A percentile compares a stretch with the other conserved stretches of the same genome.
phyloP scores from a whole-genome alignment of 306 rosid species.

The Oemleria cerasiformis region DNA sequence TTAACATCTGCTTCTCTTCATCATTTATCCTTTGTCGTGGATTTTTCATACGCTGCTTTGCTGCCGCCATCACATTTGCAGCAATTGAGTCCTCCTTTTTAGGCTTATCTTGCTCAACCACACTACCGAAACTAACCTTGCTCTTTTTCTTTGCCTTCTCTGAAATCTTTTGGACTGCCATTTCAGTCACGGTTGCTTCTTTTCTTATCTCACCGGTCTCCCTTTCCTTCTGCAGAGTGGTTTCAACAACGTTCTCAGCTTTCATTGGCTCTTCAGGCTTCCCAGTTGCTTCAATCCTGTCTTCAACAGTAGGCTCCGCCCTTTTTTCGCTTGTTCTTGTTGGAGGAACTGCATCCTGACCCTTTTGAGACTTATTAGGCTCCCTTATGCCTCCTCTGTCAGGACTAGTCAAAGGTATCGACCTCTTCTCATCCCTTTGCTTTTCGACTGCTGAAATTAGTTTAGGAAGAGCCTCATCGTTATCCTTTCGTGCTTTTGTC shows the following conservation, averaged over 20 bases:
- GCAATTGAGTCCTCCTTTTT: conserved; percentile 7
- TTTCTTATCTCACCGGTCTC: conserved; percentile 24
- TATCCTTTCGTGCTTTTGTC: neutral
- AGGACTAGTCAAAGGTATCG: conserved; percentile 4
- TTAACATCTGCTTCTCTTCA: conserved; percentile 35
- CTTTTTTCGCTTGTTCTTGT: conserved; percentile 19
- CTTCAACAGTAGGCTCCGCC: neutral
- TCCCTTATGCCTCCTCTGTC: conserved; percentile 3
- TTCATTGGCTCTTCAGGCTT: conserved; percentile 28
- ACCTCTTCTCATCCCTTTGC: conserved; percentile 18
- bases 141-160: conserved; percentile 20
- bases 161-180: conserved; percentile 14
- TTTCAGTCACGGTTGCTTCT: neutral
- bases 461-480: neutral
- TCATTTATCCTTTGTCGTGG: conserved; percentile 22
- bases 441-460: neutral
- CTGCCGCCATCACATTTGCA: conserved; percentile 16
- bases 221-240: conserved; percentile 9
- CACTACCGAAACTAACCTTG: neutral
- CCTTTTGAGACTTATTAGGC: conserved; percentile 16
- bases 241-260: conserved; percentile 10
- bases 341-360: conserved; percentile 24
- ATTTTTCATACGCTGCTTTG: conserved; percentile 27
- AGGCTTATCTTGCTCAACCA: neutral
- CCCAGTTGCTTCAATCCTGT: conserved; percentile 11